Conservation (phyloP, 1,284 basidiomycete species). For the Pseudozyma sp. region DNA sequence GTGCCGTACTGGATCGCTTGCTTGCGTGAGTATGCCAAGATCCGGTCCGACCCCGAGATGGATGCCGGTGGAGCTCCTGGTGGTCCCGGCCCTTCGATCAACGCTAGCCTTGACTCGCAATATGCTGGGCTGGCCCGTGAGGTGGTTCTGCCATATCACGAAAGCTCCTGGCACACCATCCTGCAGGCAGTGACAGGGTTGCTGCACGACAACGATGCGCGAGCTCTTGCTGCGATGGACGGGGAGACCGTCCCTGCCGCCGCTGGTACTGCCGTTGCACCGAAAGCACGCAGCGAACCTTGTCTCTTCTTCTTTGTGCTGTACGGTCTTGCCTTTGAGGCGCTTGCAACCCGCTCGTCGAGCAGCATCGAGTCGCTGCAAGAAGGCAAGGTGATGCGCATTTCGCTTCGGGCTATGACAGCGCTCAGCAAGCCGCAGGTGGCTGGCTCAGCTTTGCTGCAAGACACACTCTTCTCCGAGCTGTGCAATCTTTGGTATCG, state of each 20-base stretch:
- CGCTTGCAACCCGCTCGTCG: conserved; percentile 78
- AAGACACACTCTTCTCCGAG: conserved; percentile 87
- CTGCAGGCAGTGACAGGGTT: conserved; percentile 86
- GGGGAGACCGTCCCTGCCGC: conserved; percentile 71
- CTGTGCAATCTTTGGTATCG: conserved; percentile 88
- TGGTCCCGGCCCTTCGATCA: conserved; percentile 69
- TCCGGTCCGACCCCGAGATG: conserved; percentile 81
- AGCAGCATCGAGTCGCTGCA: conserved; percentile 70
- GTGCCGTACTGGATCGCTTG: conserved; percentile 88
- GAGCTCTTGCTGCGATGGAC: conserved; percentile 83
- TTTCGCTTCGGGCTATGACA: conserved; percentile 83
- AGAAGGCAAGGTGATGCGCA: conserved; percentile 63
- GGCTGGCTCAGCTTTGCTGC: conserved; percentile 80
- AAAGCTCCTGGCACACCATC: conserved; percentile 83
- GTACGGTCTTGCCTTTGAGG: conserved; percentile 93
- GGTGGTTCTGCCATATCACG: conserved; percentile 78
- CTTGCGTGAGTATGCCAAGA: conserved; percentile 89
- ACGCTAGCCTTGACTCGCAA: conserved; percentile 76
- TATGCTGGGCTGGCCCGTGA: conserved; percentile 89
- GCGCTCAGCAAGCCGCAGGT: conserved; percentile 82
- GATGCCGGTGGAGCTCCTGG: conserved; percentile 70
- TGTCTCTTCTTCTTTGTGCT: conserved; percentile 86
- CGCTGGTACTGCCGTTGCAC: background rate
- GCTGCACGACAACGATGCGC: conserved; percentile 79
- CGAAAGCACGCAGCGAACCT: conserved; percentile 73